phyloP scores from a whole-genome alignment of 805 yeast genomes.

The Starmerella floris region DNA sequence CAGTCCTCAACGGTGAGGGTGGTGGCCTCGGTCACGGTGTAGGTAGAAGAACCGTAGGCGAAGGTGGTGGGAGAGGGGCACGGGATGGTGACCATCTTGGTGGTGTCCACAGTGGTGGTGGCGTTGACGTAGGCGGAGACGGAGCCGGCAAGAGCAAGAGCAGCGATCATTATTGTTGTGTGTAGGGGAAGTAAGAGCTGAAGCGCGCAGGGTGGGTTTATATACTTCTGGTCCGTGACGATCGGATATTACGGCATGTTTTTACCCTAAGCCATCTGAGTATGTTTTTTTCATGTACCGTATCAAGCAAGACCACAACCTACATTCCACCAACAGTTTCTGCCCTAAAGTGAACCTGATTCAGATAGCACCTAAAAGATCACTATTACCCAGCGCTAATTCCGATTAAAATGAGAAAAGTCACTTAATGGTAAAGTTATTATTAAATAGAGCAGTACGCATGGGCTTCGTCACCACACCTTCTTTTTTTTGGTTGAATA shows the following conservation, averaged over 20 bases:
- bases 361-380: too few relatives aligned
- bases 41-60: slow-evolving; percentile 15
- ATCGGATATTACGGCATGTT: neutral
- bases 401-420: too few relatives aligned
- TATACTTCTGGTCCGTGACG: slow-evolving; percentile 3
- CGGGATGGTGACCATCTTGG: slow-evolving; percentile 15
- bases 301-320: too few relatives aligned
- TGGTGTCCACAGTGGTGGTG: slow-evolving; percentile 13
- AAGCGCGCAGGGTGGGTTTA: slow-evolving; percentile 2
- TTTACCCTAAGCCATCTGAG: neutral
- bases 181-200: neutral
- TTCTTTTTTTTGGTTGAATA: too few relatives aligned
- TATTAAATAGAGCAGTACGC: too few relatives aligned
- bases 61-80: slow-evolving; percentile 16
- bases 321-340: too few relatives aligned
- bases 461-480: too few relatives aligned
- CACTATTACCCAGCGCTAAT: too few relatives aligned
- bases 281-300: neutral
- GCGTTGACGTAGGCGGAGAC: slow-evolving; percentile 12
- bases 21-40: slow-evolving; percentile 16
- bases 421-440: too few relatives aligned
- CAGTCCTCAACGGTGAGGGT: slow-evolving; percentile 18
- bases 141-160: slow-evolving; percentile 16
- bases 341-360: too few relatives aligned
- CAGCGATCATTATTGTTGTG: slow-evolving; percentile 13